Evolutionary conservation across 352 stramenopile species (phyloP).

Genomic region (Aphanomyces euteiches): DNA sequence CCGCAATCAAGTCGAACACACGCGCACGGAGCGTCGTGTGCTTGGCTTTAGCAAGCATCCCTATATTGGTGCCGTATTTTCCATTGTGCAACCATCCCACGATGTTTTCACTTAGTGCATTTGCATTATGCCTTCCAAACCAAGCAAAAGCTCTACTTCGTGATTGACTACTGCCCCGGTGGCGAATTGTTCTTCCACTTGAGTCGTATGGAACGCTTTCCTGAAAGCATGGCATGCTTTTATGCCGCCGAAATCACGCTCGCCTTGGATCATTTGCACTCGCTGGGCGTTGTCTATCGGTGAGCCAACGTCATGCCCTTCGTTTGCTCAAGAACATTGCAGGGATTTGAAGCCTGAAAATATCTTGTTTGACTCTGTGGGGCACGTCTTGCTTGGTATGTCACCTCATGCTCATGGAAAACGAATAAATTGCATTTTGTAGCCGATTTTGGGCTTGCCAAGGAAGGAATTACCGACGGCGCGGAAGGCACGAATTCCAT

Average conservation of each 20-base stretch:
- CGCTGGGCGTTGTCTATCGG: slow-evolving; percentile 85
- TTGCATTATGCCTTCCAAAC: slow-evolving; percentile 90
- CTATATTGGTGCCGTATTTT: slow-evolving; percentile 62
- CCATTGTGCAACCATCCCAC: no score
- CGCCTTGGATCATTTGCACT: slow-evolving; percentile 85
- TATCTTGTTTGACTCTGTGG: slow-evolving; percentile 74
- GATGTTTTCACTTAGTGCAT: slow-evolving; percentile 44
- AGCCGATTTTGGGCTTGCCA: slow-evolving; percentile 85
- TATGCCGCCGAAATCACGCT: slow-evolving; percentile 90
- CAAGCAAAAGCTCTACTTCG: slow-evolving; percentile 88
- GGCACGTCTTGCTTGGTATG: slow-evolving; percentile 66
- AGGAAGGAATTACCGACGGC: slow-evolving; percentile 80
- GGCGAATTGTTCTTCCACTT: slow-evolving; percentile 90
- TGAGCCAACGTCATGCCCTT: slow-evolving; percentile 21
- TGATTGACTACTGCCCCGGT: slow-evolving; percentile 88
- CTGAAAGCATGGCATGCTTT: slow-evolving; percentile 82
- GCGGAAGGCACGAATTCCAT: slow-evolving; percentile 84
- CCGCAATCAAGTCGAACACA: slow-evolving; percentile 83
- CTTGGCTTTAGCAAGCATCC: slow-evolving; percentile 85
- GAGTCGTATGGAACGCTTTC: slow-evolving; percentile 85
- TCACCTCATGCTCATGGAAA: background rate
- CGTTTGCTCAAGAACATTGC: background rate
- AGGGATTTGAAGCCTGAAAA: slow-evolving; percentile 84
- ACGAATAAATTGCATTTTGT: slow-evolving; percentile 20
- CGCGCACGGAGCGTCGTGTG: slow-evolving; percentile 76